Evolutionary conservation across 148 eudicot genomes (phyloP), one percentile per base, ranked within the genome.

Genomic region (Camellia sinensis): DNA sequence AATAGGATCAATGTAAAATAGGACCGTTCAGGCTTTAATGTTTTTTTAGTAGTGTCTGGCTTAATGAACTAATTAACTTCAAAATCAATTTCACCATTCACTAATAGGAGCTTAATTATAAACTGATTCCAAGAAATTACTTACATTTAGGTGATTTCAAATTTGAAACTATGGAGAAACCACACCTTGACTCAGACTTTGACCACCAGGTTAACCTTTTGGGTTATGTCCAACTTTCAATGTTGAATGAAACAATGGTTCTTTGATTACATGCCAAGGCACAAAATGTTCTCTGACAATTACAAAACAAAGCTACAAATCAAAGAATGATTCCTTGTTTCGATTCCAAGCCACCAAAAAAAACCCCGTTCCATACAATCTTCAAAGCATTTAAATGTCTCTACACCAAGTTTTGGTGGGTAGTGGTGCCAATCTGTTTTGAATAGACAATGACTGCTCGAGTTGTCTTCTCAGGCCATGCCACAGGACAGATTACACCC

Each of bases 261-360:
- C 87, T 80, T 86, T 79, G 67, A 82, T 78, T 81, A 50, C 71
- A 14, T n/a, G 65, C 72, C 79, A 86, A 84, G 89, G 73, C 71
- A 82, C 66, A 64, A 41, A 54, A 11, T 54, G 70, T 76, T 81
- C 71, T 75, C 13, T 60, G 53, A 63, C 18, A 71, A 11, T 53
- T 70, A 61, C 56, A 61, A 40, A 68, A 69, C n/a, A 46, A 70
- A 69, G 7, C 18, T 21, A 82, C 69, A 76, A 80, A 82, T 71
- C 21, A 75, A 44, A 72, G 62, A 65, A 48, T 61, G 29, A 74
- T 88, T 80, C 86, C 78, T 77, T 86, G 67, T 73, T 83, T 80
- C 19, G 78, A 18, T 44, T 59, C 60, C 65, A 80, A 80, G 80
- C 69, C 66, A 79, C 69, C 37, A 29, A 29, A 29, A 48, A 60